A percentile compares a stretch with the other conserved stretches of the same genome.
Conservation (phyloP, 164 flowering plant genomes). For the Nymphaea thermarum region DNA sequence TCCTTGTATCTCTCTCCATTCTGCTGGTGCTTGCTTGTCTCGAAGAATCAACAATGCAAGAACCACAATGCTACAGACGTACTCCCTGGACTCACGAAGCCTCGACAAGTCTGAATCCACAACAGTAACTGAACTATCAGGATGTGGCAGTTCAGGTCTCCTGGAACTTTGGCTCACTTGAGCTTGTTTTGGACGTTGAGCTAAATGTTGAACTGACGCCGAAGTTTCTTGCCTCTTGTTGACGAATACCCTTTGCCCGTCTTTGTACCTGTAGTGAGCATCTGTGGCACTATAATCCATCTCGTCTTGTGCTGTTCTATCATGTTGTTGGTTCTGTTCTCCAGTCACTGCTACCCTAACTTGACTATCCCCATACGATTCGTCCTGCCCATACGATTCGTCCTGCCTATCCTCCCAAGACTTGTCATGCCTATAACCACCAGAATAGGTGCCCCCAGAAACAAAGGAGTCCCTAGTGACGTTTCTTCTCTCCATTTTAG, state of each 20-base stretch:
- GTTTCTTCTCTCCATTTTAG: background rate
- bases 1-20: too few relatives aligned
- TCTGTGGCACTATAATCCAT: constrained; percentile 16
- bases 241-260: constrained; percentile 16
- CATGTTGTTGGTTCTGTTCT: constrained; percentile 9
- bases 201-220: constrained; percentile 8
- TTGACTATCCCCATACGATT: background rate
- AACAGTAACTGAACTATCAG: constrained; percentile 12
- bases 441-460: background rate
- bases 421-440: background rate
- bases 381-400: too few relatives aligned
- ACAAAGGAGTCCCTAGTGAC: background rate
- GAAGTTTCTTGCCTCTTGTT: constrained; percentile 14
- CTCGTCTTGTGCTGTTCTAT: constrained; percentile 5
- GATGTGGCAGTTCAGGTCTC: constrained; percentile 4
- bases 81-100: constrained; percentile 14
- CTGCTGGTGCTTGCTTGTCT: too few relatives aligned
- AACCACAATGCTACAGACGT: constrained; percentile 5
- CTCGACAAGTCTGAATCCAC: constrained; percentile 13
- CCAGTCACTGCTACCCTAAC: constrained; percentile 14
- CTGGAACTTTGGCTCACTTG: constrained; percentile 9
- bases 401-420: background rate
- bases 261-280: constrained; percentile 12
- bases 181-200: constrained; percentile 7
- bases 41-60: too few relatives aligned